Base-by-base conservation (phyloP, 2,329 filamentous ascomycete species). In the Penicillium sp. region DNA sequence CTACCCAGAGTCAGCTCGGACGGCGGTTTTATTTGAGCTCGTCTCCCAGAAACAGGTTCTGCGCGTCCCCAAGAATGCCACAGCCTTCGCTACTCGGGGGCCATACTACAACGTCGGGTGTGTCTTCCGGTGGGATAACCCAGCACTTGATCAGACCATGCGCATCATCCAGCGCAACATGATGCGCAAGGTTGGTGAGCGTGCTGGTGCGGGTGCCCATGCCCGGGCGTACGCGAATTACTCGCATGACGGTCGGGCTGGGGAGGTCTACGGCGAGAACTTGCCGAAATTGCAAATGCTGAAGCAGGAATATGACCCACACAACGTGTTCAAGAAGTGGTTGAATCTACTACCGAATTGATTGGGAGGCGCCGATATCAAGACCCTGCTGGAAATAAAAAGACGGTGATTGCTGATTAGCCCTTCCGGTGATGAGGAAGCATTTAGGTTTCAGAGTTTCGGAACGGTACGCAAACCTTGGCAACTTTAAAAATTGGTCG, bases 261-360 rank as follows among this genome's bases (percentile, higher is more conserved):
- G 48, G 16, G 52, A 48, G 31, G n/a, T 55, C n/a, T 55, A 48
- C 24, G 52, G 52, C n/a, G 22, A 48, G 11, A 55, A 55, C 27
- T 33, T 55, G 10, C 24, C 45, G 21, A 45, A 45, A 24, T 35
- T 55, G 13, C 45, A 48, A 27, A n/a, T 21, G 35, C 44, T 55
- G 16, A 55, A 55, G 27, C 48, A 33, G 22, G 29, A 43, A 16
- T 55, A 55, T 48, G 52, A 55, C 43, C 52, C 52, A n/a, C 27
- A 48, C 6, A 55, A 55, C 22, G 27, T 49, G 33, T 55, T 55
- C 46, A 37, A 29, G 22, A 55, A 55, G 46, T 50, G 44, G 53
- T 33, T 33, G 11, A 33, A 33, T 33, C 29, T 33, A 33, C 29
- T 33, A 33, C 29, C 29, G 29, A 33, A 33, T 33, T 33, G 29